Base-by-base conservation (phyloP, 2,329 filamentous ascomycete species). In the Clarireedia sp. region DNA sequence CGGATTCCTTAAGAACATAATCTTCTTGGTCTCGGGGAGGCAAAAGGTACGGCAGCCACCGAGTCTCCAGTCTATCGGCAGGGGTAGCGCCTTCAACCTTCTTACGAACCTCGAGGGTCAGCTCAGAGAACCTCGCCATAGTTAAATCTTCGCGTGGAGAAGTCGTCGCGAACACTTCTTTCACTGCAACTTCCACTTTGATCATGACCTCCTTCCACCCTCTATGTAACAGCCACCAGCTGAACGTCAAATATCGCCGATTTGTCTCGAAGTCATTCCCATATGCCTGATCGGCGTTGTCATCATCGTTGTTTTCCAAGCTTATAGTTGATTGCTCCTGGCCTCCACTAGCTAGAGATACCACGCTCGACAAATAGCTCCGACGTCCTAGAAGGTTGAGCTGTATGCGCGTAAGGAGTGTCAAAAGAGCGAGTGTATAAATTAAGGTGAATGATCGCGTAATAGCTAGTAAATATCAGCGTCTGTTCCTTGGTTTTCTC, bases 261-360 rank as follows among this genome's bases (percentile, higher is more conserved):
- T 99, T 99, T 36, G 90, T 95, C 70, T 96, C 91, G 63, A 96
- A 96, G 71, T 99, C 94, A 70, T 88, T 92, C 45, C 90, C 90
- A 68, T 95, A 90, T 3, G 84, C 80, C 64, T 91, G 87, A 53
- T 92, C 88, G 17, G 81, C 77, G 66, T 87, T 86, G 68, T 94
- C 89, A 68, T 96, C 91, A 68, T 96, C 92, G 66, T 95, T 85
- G 70, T 97, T 94, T 73, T 96, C 90, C 17, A 97, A 79, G 64
- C 80, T 91, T 68, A 99, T 99, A 44, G 83, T 87, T 3, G 87
- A 79, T 19, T 77, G 83, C 51, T 88, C 80, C 17, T 82, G 76
- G 6, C 82, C 75, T 33, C 87, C 89, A 0, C 87, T 88, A 17
- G 94, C 92, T 19, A 97, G 81, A 3, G 90, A 90, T 23, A 97